phyloP scores from a whole-genome alignment of 2,329 filamentous ascomycete species.

The Fusarium ambrosium region DNA sequence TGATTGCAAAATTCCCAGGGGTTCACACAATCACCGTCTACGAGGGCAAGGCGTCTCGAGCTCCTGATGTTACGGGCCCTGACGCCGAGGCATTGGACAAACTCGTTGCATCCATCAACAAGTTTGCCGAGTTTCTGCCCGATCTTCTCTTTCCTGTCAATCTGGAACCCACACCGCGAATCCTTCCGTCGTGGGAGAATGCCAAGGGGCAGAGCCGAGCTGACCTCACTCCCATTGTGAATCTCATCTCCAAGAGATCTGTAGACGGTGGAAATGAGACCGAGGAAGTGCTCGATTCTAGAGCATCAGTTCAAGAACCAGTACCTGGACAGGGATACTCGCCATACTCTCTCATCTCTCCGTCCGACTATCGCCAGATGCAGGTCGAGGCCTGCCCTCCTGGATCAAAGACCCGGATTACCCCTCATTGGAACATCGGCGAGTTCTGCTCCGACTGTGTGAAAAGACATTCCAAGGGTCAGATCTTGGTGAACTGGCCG shows the following conservation, averaged over 20 bases:
- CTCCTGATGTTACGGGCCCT: conserved; percentile 49
- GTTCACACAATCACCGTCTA: conserved; percentile 70
- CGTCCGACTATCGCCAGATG: conserved; percentile 57
- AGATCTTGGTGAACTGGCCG: conserved; percentile 76
- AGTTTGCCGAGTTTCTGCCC: conserved; percentile 80
- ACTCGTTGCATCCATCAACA: conserved; percentile 75
- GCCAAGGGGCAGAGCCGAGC: conserved; percentile 45
- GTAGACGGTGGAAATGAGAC: conserved; percentile 13
- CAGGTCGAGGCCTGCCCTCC: conserved; percentile 70
- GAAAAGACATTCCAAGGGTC: conserved; percentile 73
- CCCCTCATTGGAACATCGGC: conserved; percentile 73
- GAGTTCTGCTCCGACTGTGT: conserved; percentile 75
- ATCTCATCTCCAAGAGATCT: conserved; percentile 48
- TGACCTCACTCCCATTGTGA: conserved; percentile 47
- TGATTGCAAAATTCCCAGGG: conserved; percentile 56
- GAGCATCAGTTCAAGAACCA: background rate
- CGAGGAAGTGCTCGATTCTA: conserved; percentile 1
- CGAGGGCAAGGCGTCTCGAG: conserved; percentile 69
- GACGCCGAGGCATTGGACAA: conserved; percentile 57
- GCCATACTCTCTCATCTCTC: conserved; percentile 31
- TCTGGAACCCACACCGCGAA: conserved; percentile 62
- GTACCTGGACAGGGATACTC: background rate
- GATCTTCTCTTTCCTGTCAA: conserved; percentile 91
- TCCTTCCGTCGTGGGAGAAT: conserved; percentile 73
- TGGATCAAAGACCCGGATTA: conserved; percentile 69